Percentiles rank a stretch among this genome's conserved stretches.
These are phyloP conservation scores for Apophysomyces elegans DNA, from an alignment of 371 early-diverging fungal species.

Conservation along the genomic window DNA sequence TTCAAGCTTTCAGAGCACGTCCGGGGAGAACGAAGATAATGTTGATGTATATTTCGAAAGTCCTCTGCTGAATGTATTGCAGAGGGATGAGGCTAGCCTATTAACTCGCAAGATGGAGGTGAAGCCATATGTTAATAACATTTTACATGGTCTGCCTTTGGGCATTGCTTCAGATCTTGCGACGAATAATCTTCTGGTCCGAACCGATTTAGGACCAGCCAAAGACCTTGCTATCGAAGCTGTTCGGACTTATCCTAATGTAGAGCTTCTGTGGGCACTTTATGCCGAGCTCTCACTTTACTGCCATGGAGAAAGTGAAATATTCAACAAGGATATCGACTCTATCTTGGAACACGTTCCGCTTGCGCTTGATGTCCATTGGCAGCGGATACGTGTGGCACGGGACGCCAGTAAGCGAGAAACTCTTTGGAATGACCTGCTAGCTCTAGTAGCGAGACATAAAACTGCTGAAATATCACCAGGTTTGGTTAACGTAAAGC, in stretches of 20 bases:
- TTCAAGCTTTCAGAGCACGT: neutral
- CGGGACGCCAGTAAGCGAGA: neutral
- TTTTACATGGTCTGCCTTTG: conserved; percentile 7
- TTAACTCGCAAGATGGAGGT: neutral
- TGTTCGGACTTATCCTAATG: conserved; percentile 14
- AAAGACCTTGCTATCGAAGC: conserved; percentile 16
- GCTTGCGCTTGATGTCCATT: conserved; percentile 31
- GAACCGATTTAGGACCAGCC: conserved; percentile 4
- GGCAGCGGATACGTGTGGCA: conserved; percentile 29
- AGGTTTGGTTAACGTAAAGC: neutral
- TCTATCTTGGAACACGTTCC: conserved; percentile 14
- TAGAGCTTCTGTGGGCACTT: conserved; percentile 27
- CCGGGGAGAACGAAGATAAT: neutral
- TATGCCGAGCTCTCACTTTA: conserved; percentile 33
- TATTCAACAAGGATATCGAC: conserved; percentile 16
- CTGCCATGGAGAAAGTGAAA: conserved; percentile 21
- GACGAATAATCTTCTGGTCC: neutral
- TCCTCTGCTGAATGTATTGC: conserved; percentile 8
- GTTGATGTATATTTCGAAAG: conserved; percentile 12
- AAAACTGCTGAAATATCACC: conserved; percentile 2
- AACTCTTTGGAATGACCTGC: neutral
- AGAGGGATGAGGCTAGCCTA: conserved; percentile 6
- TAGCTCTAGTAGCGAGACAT: conserved; percentile 6
- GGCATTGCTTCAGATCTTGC: neutral
- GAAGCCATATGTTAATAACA: neutral